These are phyloP conservation scores for Crucihimalaya himalaica DNA, from an alignment of 345 rosid genomes.

Conservation along the genomic window DNA sequence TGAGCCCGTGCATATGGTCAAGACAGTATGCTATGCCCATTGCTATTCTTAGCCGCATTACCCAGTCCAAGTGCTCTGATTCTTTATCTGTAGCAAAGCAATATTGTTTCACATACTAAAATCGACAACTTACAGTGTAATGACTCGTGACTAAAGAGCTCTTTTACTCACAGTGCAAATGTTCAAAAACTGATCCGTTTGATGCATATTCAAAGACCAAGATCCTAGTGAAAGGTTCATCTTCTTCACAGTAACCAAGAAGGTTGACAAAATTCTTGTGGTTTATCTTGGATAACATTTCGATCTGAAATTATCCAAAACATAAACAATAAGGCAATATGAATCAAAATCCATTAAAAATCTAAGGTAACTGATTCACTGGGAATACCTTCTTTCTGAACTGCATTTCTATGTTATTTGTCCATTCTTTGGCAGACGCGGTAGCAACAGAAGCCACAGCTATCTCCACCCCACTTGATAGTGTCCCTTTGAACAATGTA, in stretches of 20 bases:
- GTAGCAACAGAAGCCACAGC: conserved; percentile 72
- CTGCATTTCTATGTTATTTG: conserved; percentile 63
- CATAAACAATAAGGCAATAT: neutral
- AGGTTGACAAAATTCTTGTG: conserved; percentile 97
- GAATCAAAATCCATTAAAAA: neutral
- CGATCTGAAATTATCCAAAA: conserved; percentile 55
- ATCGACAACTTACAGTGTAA: neutral
- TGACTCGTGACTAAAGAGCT: neutral
- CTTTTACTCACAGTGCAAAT: conserved; percentile 75
- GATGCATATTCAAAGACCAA: conserved; percentile 97
- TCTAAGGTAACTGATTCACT: neutral
- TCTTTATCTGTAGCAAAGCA: conserved; percentile 64
- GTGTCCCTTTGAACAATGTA: conserved; percentile 83
- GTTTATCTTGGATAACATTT: conserved; percentile 74
- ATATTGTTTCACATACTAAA: neutral
- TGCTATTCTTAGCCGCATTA: conserved; percentile 70
- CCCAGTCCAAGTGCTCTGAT: conserved; percentile 91
- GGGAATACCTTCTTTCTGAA: conserved; percentile 77
- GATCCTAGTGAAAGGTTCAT: conserved; percentile 89
- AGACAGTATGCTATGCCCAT: conserved; percentile 93
- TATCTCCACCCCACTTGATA: conserved; percentile 92
- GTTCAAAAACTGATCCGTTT: conserved; percentile 92
- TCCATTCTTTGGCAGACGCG: conserved; percentile 67
- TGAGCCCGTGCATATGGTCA: conserved; percentile 82
- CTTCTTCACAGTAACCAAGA: conserved; percentile 90